Evolutionary conservation across 2,329 filamentous ascomycete species (phyloP).

Genomic region (Monosporascus sp.): DNA sequence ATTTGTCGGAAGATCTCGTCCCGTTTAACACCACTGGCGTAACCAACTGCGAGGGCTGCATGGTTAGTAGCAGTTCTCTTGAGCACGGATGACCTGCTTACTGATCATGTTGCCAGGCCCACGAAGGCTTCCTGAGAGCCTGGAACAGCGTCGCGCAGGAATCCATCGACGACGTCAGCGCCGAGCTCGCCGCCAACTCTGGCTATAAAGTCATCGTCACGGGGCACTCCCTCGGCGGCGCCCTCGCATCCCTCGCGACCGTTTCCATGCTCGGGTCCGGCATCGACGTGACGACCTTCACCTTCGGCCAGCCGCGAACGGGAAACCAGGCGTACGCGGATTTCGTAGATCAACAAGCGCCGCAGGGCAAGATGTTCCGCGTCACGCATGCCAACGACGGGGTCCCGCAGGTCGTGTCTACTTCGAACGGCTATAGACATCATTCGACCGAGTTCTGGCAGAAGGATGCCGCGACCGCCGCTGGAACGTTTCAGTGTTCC

Average conservation of each 20-base stretch:
- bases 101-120: neutral
- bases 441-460: conserved; percentile 43
- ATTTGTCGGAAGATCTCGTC: neutral
- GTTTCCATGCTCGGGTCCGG: conserved; percentile 27
- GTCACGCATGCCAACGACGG: conserved; percentile 45
- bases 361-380: conserved; percentile 28
- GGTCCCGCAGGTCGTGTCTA: conserved; percentile 41
- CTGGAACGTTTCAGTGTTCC: conserved; percentile 1
- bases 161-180: neutral
- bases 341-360: conserved; percentile 27
- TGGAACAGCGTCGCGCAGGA: neutral
- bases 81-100: neutral
- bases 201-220: conserved; percentile 31
- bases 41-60: neutral
- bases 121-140: neutral
- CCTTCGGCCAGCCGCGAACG: conserved; percentile 42
- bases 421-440: conserved; percentile 39
- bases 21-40: too few relatives aligned
- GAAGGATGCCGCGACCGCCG: neutral
- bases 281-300: conserved; percentile 35
- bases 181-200: neutral
- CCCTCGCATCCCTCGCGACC: conserved; percentile 38
- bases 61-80: neutral
- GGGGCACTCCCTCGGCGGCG: conserved; percentile 44
- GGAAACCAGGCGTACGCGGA: conserved; percentile 32